Evolutionary conservation across 164 flowering plant genomes (phyloP).

Genomic region (Stephania japonica): DNA sequence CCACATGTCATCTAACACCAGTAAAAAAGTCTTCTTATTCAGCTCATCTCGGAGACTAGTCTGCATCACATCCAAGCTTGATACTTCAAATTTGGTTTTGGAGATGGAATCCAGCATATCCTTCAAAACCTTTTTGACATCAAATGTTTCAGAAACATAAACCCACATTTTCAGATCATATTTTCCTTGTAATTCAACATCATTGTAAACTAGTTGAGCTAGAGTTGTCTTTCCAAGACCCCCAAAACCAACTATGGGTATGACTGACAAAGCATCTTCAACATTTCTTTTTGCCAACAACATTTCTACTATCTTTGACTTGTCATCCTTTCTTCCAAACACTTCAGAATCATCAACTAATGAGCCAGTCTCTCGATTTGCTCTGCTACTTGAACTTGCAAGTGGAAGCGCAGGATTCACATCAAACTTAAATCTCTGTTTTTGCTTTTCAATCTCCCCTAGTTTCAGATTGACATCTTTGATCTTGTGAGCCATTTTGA

Average conservation of each 20-base stretch:
- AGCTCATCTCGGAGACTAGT: too few species aligned
- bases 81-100: too few species aligned
- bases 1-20: too few species aligned
- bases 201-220: conserved; percentile 38
- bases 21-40: too few species aligned
- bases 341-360: too few species aligned
- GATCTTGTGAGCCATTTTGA: neutral
- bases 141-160: neutral
- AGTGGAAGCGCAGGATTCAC: neutral
- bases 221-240: conserved; percentile 49
- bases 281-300: neutral
- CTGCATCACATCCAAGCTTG: too few species aligned
- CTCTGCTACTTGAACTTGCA: neutral
- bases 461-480: neutral
- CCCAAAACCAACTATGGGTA: conserved; percentile 48
- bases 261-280: conserved; percentile 6
- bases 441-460: neutral
- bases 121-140: conserved; percentile 4
- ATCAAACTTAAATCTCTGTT: neutral
- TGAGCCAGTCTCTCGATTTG: too few species aligned
- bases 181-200: conserved; percentile 15
- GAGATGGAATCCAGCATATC: neutral
- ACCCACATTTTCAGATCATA: conserved; percentile 13
- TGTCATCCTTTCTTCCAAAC: too few species aligned
- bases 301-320: too few species aligned